Percentiles rank a stretch among this genome's conserved stretches.
phyloP scores from a whole-genome alignment of 352 stramenopile genomes.

The Albugo laibachii region DNA sequence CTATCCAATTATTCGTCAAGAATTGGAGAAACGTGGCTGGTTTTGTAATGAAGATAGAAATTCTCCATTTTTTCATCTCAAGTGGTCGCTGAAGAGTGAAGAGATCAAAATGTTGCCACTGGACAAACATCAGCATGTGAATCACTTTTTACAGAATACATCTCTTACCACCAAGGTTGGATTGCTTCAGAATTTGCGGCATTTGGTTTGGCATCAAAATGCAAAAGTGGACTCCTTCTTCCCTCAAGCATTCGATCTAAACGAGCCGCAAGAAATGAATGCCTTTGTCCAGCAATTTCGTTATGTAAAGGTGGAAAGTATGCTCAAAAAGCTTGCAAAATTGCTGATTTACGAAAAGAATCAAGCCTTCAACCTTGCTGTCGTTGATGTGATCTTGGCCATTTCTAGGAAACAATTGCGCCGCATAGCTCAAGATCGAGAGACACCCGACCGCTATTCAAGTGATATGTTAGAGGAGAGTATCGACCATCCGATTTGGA shows the following conservation, averaged over 20 bases:
- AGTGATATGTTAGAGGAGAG: constrained; percentile 25
- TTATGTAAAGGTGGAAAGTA: constrained; percentile 53
- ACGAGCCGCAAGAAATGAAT: constrained; percentile 59
- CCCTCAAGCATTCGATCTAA: constrained; percentile 80
- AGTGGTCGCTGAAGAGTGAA: constrained; percentile 81
- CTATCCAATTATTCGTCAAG: constrained; percentile 82
- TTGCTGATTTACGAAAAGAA: constrained; percentile 9
- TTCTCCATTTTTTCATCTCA: constrained; percentile 82
- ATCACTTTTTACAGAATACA: constrained; percentile 84
- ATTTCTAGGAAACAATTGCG: constrained; percentile 39
- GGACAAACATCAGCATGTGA: constrained; percentile 73
- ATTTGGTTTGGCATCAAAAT: constrained; percentile 59
- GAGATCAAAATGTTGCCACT: constrained; percentile 64
- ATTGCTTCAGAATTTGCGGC: constrained; percentile 67
- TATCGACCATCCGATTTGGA: constrained; percentile 16
- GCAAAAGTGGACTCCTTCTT: constrained; percentile 71
- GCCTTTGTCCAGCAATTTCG: constrained; percentile 83
- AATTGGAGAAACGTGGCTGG: constrained; percentile 78
- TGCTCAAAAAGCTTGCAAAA: constrained; percentile 54
- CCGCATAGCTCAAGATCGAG: constrained; percentile 9
- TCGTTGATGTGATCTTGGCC: constrained; percentile 32
- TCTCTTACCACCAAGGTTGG: constrained; percentile 84
- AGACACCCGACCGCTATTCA: neutral
- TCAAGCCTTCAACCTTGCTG: constrained; percentile 18
- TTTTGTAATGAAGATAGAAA: constrained; percentile 65